These are phyloP conservation scores for Monoraphidium neglectum DNA, from an alignment of 139 green algal species.

Conservation along the genomic window DNA sequence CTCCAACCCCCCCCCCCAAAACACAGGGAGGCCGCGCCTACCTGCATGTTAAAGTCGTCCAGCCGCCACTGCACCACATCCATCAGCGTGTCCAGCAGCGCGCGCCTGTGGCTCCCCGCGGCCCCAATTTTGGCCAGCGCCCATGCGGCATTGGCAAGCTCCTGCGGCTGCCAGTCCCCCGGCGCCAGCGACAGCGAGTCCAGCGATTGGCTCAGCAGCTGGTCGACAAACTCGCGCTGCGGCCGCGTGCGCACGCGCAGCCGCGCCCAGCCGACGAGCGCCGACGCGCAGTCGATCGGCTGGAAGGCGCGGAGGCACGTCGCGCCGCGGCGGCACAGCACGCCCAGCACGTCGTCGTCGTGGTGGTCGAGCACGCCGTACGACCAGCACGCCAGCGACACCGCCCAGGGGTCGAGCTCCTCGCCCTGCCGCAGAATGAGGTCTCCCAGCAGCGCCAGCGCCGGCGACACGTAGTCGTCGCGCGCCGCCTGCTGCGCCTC, in stretches of 20 bases:
- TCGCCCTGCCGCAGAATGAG: too few relatives aligned
- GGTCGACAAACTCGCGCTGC: slow-evolving; percentile 27
- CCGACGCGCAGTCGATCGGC: slow-evolving; percentile 7
- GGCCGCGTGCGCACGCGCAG: slow-evolving; percentile 4
- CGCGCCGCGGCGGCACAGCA: too few relatives aligned
- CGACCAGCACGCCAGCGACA: too few relatives aligned
- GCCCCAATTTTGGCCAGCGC: slow-evolving; percentile 10
- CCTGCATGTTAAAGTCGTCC: slow-evolving; percentile 12
- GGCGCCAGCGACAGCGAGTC: slow-evolving; percentile 2
- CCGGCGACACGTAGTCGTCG: slow-evolving; percentile 17
- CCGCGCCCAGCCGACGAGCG: slow-evolving; percentile 19
- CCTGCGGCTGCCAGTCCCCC: background rate
- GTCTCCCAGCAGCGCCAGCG: background rate
- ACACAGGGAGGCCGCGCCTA: background rate
- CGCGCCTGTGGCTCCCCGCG: background rate
- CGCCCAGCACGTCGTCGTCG: too few relatives aligned
- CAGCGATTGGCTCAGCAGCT: slow-evolving; percentile 6
- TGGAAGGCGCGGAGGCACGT: too few relatives aligned
- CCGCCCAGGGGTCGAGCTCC: too few relatives aligned
- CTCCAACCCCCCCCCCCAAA: too few relatives aligned
- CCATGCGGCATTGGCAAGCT: slow-evolving; percentile 19
- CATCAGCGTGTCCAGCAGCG: slow-evolving; percentile 13
- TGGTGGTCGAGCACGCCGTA: too few relatives aligned
- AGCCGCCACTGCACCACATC: slow-evolving; percentile 20
- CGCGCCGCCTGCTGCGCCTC: slow-evolving; percentile 20